Evolutionary conservation across 176 grass and related monocot species (phyloP).

Genomic region (Paspalum vaginatum): DNA sequence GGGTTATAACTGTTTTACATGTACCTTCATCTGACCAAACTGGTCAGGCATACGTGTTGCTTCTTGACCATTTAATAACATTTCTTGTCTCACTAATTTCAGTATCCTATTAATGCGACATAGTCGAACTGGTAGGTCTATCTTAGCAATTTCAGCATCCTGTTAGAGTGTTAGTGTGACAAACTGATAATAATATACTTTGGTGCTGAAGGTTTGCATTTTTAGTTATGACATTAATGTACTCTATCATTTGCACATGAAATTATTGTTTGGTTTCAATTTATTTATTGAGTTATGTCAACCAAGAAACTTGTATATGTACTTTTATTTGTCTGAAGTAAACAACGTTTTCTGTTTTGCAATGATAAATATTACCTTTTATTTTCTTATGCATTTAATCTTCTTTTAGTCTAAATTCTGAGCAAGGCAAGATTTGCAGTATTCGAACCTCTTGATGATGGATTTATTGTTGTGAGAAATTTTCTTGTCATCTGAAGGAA

Average conservation of each 20-base stretch:
- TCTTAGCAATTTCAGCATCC: background rate
- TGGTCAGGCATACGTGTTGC: background rate
- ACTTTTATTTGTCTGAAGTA: background rate
- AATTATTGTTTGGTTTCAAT: background rate
- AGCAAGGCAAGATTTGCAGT: background rate
- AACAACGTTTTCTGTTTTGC: background rate
- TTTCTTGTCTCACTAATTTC: background rate
- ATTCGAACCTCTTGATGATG: background rate
- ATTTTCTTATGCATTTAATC: background rate
- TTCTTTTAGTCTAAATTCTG: background rate
- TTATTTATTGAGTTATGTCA: background rate
- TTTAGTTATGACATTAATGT: background rate
- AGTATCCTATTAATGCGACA: slow-evolving; percentile 1
- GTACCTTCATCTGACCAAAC: background rate
- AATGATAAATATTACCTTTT: background rate
- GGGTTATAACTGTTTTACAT: background rate
- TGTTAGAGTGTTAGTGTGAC: background rate
- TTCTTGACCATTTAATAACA: background rate
- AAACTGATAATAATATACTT: background rate
- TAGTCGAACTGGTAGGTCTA: too few relatives aligned
- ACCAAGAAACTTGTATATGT: background rate
- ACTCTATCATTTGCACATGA: background rate
- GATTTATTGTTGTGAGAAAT: background rate
- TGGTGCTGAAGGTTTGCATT: background rate
- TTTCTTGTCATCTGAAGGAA: background rate